Evolutionary conservation across 495 filamentous ascomycete species (phyloP).

Genomic region (Bacidia gigantensis): DNA sequence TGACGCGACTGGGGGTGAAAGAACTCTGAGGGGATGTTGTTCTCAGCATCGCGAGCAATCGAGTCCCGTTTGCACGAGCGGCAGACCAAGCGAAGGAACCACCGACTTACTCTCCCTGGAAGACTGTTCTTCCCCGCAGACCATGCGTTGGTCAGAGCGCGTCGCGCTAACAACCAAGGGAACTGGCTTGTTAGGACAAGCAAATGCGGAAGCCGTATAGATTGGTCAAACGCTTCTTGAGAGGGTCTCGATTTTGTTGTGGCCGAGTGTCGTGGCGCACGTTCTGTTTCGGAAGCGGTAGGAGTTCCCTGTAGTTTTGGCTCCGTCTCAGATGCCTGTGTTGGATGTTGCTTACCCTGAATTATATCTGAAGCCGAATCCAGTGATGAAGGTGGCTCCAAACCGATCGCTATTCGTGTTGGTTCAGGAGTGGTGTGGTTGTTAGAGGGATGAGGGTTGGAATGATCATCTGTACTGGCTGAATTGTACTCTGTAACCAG

Average conservation of each 20-base stretch:
- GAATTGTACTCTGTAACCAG: not conserved
- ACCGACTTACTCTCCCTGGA: constrained; percentile 18
- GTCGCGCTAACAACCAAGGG: constrained; percentile 16
- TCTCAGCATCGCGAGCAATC: not conserved
- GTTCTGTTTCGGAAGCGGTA: not conserved
- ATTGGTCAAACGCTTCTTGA: constrained; percentile 9
- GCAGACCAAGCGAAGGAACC: constrained; percentile 20
- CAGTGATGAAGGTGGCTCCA: constrained; percentile 6
- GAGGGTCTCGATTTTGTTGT: no score
- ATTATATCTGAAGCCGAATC: not conserved
- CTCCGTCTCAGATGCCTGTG: not conserved
- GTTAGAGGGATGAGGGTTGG: constrained; percentile 1
- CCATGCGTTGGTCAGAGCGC: constrained; percentile 22
- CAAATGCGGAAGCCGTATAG: constrained; percentile 11
- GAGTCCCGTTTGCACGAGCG: not conserved
- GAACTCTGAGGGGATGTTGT: not conserved
- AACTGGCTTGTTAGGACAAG: constrained; percentile 14
- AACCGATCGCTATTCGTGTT: not conserved
- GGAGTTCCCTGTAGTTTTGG: not conserved
- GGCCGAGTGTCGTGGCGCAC: no score
- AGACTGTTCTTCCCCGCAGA: constrained; percentile 4
- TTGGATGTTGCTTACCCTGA: not conserved
- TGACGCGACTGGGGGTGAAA: not conserved
- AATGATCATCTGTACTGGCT: not conserved
- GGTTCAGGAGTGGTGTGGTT: not conserved